These are phyloP conservation scores for Panaeolus papilionaceus DNA, from an alignment of 768 basidiomycete species.

Conservation along the genomic window DNA sequence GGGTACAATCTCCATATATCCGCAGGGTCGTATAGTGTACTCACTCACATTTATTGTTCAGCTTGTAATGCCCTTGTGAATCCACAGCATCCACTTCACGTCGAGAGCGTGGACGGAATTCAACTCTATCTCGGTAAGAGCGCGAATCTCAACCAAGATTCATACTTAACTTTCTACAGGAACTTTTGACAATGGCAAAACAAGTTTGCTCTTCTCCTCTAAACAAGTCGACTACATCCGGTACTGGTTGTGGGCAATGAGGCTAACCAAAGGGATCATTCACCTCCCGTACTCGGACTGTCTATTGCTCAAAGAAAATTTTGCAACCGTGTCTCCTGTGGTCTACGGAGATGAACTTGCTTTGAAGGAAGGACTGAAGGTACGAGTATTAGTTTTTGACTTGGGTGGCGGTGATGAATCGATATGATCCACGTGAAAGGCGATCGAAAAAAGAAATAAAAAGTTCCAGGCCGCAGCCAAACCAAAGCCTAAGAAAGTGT, in stretches of 20 bases:
- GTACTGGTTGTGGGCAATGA: slow-evolving; percentile 83
- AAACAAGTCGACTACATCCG: slow-evolving; percentile 85
- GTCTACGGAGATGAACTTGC: slow-evolving; percentile 59
- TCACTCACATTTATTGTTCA: slow-evolving; percentile 20
- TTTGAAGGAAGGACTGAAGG: slow-evolving; percentile 68
- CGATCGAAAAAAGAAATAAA: slow-evolving; percentile 83
- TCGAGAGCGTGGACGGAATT: slow-evolving; percentile 64
- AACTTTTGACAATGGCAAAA: slow-evolving; percentile 73
- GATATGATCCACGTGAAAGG: slow-evolving; percentile 45
- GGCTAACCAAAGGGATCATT: slow-evolving; percentile 65
- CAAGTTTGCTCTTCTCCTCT: slow-evolving; percentile 80
- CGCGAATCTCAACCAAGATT: not conserved
- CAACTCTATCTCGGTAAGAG: slow-evolving; percentile 72
- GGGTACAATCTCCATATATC: slow-evolving; percentile 32
- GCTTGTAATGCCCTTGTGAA: slow-evolving; percentile 74
- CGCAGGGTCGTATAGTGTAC: slow-evolving; percentile 8
- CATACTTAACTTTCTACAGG: slow-evolving; percentile 41
- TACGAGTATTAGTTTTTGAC: slow-evolving; percentile 26
- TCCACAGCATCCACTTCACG: slow-evolving; percentile 73
- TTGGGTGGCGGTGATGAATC: not conserved
- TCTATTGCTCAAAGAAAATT: slow-evolving; percentile 63
- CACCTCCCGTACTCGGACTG: slow-evolving; percentile 83
- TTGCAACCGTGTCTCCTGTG: slow-evolving; percentile 64
- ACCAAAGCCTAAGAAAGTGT: no score
- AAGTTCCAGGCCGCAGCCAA: slow-evolving; percentile 40